phyloP scores from a whole-genome alignment of 495 filamentous ascomycete genomes.

The Tuber microsphaerosporum region DNA sequence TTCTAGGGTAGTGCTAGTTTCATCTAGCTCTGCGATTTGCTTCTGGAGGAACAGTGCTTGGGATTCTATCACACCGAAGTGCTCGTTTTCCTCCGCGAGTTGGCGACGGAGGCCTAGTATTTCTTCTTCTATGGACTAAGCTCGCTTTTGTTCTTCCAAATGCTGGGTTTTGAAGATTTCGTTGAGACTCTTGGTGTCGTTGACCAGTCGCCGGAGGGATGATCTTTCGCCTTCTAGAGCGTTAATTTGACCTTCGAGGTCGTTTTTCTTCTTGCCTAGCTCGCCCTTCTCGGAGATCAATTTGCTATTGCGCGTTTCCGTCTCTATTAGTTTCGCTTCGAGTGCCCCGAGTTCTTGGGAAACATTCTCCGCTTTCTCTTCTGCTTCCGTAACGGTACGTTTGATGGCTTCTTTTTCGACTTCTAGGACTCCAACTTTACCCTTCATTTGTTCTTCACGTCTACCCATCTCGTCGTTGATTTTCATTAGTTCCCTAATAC shows the following conservation, averaged over 20 bases:
- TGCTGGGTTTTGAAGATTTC: conserved; percentile 27
- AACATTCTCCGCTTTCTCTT: conserved; percentile 10
- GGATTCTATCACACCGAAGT: conserved; percentile 27
- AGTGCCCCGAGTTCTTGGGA: conserved; percentile 19
- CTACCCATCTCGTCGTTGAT: conserved; percentile 18
- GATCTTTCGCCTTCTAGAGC: conserved; percentile 24
- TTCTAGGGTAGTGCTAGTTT: conserved; percentile 11
- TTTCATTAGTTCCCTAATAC: conserved; percentile 18
- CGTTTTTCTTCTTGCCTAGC: conserved; percentile 9
- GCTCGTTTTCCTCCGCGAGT: conserved; percentile 28
- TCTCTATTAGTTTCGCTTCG: conserved; percentile 15
- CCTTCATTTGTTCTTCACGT: neutral
- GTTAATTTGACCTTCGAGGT: conserved; percentile 12
- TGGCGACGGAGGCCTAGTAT: no score
- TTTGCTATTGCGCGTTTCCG: conserved; percentile 14
- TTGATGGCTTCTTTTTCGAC: conserved; percentile 21
- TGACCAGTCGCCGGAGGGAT: conserved; percentile 21
- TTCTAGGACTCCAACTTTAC: conserved; percentile 15
- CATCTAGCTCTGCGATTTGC: conserved; percentile 24
- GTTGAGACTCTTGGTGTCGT: conserved; percentile 28
- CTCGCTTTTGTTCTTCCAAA: conserved; percentile 11
- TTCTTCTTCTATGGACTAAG: conserved; percentile 18
- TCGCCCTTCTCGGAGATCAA: conserved; percentile 18
- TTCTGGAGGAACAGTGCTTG: conserved; percentile 22
- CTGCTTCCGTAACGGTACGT: conserved; percentile 20